phyloP scores from a whole-genome alignment of 192 early-diverging fungal genomes.

The Podila epicladia region DNA sequence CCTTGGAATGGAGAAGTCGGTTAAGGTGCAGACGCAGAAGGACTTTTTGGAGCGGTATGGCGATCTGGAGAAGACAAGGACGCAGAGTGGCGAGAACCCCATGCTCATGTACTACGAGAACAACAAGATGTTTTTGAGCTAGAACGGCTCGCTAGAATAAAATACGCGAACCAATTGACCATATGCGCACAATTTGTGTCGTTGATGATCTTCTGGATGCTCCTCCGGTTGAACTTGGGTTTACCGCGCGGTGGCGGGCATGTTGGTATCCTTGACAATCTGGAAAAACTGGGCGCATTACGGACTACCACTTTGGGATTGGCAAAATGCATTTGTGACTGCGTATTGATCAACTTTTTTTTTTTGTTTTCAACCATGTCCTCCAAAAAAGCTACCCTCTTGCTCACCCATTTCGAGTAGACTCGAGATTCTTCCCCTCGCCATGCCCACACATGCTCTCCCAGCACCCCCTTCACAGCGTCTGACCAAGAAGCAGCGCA shows the following conservation, averaged over 20 bases:
- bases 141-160: background rate
- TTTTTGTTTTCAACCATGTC: background rate
- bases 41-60: conserved; percentile 84
- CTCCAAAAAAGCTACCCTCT: background rate
- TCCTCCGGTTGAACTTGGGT: no score
- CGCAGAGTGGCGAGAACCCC: conserved; percentile 92
- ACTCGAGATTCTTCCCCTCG: background rate
- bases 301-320: no score
- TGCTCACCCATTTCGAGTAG: background rate
- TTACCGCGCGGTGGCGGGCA: no score
- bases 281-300: no score
- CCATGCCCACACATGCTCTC: conserved; percentile 40
- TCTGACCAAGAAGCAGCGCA: conserved; percentile 33
- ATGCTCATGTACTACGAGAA: conserved; percentile 97
- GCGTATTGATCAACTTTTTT: no score
- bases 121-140: conserved; percentile 71
- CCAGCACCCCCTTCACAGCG: conserved; percentile 21
- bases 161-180: background rate
- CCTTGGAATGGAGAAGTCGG: conserved; percentile 53
- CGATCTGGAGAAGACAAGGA: conserved; percentile 77
- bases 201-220: no score
- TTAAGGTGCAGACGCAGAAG: conserved; percentile 75
- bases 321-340: no score
- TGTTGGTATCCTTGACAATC: no score
- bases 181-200: no score